These are phyloP conservation scores for Turritis glabra DNA, from an alignment of 345 rosid species.

Conservation along the genomic window DNA sequence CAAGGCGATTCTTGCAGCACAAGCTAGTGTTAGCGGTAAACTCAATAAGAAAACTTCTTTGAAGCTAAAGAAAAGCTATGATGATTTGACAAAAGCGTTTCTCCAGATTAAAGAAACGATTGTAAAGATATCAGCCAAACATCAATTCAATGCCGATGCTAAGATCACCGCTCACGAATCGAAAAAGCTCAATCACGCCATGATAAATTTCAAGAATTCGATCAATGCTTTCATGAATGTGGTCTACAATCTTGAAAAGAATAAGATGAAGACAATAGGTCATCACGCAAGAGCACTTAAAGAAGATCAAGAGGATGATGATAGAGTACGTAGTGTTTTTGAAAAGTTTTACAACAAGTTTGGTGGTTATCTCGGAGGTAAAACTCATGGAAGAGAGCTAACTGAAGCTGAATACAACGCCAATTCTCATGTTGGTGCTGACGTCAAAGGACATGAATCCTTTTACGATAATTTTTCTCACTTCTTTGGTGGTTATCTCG, in stretches of 20 bases:
- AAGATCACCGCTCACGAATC: conserved; percentile 7
- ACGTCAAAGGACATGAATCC: neutral
- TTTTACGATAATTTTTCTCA: neutral
- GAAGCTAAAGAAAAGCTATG: conserved; percentile 9
- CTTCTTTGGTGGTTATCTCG: neutral
- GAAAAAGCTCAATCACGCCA: neutral
- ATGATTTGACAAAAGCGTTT: conserved; percentile 19
- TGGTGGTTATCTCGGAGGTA: conserved; percentile 13
- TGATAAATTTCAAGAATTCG: conserved; percentile 6
- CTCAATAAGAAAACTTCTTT: conserved; percentile 17
- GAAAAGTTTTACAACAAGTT: neutral
- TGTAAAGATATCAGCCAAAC: conserved; percentile 27
- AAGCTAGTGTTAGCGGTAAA: conserved; percentile 17
- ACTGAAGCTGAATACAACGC: neutral
- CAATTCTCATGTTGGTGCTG: neutral
- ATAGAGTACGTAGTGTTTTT: neutral
- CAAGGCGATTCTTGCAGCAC: conserved; percentile 10
- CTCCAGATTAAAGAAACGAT: conserved; percentile 8
- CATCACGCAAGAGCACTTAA: conserved; percentile 9
- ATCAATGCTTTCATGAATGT: conserved; percentile 15
- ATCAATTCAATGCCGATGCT: conserved; percentile 25
- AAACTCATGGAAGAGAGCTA: conserved; percentile 12
- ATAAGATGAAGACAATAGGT: neutral
- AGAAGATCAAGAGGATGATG: neutral
- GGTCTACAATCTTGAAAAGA: conserved; percentile 12